Evolutionary conservation across 495 filamentous ascomycete species (phyloP).

Genomic region (Glonium stellatum): DNA sequence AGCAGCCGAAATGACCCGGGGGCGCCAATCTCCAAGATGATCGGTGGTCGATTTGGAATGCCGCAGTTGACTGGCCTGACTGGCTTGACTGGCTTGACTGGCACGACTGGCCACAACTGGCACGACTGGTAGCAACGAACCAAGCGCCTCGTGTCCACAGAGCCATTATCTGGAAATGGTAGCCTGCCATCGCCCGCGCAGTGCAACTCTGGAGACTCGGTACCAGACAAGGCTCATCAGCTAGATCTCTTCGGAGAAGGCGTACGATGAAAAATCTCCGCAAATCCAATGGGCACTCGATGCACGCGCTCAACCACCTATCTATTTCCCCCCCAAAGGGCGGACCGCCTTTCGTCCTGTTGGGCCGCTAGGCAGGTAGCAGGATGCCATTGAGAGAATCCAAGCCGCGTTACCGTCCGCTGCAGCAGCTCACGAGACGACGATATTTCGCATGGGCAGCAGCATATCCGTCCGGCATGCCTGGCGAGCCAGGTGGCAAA

Average conservation of each 20-base stretch:
- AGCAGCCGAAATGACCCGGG: neutral
- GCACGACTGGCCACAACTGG: too few relatives aligned
- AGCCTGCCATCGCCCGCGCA: constrained; percentile 19
- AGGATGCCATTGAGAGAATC: neutral
- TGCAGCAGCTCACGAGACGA: constrained; percentile 4
- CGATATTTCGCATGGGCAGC: neutral
- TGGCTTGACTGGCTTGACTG: too few relatives aligned
- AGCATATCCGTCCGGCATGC: neutral
- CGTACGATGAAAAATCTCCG: neutral
- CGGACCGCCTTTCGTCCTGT: neutral
- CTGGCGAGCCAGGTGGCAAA: constrained; percentile 6
- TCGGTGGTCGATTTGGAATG: neutral
- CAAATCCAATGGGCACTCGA: neutral
- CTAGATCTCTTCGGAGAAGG: neutral
- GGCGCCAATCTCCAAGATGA: neutral
- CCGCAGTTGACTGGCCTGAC: neutral
- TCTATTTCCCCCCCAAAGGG: neutral
- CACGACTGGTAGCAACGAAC: too few relatives aligned
- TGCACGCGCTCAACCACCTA: neutral
- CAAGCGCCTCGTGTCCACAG: neutral
- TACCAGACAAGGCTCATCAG: constrained; percentile 5
- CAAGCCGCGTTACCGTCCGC: neutral
- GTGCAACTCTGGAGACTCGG: constrained; percentile 17
- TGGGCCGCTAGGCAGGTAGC: neutral
- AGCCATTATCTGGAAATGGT: constrained; percentile 3